phyloP scores from a whole-genome alignment of 257 asterid species.

The Apocynum venetum region DNA sequence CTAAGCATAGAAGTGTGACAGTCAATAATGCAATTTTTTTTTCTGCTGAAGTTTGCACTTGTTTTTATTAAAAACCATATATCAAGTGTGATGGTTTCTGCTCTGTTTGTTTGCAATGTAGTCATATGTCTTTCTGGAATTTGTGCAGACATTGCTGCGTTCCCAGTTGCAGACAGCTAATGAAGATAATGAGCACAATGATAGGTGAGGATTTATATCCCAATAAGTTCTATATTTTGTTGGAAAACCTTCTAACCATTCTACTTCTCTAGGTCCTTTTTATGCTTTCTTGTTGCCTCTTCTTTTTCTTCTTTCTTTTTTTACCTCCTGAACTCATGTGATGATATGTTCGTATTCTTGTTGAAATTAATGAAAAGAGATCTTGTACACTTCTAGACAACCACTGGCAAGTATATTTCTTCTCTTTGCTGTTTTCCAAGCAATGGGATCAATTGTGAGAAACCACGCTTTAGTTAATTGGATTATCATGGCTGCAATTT shows the following conservation, averaged over 20 bases:
- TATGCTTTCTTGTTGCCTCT: neutral
- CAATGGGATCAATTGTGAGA: neutral
- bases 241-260: neutral
- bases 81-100: neutral
- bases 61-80: neutral
- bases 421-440: neutral
- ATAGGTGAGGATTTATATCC: slow-evolving; percentile 41
- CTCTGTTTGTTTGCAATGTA: slow-evolving; percentile 4
- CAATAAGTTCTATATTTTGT: neutral
- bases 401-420: neutral
- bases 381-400: neutral
- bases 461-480: neutral
- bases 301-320: no score
- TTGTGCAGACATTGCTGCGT: slow-evolving; percentile 67
- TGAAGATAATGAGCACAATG: slow-evolving; percentile 81
- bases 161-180: slow-evolving; percentile 79
- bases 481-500: neutral
- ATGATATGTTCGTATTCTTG: neutral
- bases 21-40: neutral
- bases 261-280: neutral
- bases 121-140: slow-evolving; percentile 22
- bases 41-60: slow-evolving; percentile 2
- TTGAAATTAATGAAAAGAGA: neutral
- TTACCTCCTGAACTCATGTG: neutral
- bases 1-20: neutral